Percentiles rank a stretch among this genome's conserved stretches.
Evolutionary conservation across 2,329 filamentous ascomycete genomes (phyloP).

Genomic region (Colletotrichum euphorbiae): DNA sequence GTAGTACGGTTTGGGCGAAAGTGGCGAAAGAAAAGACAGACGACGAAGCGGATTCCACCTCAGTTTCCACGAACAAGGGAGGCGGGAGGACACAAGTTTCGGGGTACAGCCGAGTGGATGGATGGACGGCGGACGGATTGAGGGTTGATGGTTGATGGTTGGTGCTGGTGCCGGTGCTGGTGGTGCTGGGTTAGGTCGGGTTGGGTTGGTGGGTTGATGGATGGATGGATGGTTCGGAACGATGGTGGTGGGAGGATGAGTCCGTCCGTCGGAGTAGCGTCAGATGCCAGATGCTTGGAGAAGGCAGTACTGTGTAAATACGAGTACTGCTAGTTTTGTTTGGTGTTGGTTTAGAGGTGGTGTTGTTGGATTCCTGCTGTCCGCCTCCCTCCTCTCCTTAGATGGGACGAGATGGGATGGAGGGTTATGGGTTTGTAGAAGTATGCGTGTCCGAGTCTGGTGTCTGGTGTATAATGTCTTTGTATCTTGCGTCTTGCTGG

Average conservation of each 20-base stretch:
- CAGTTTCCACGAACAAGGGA: slow-evolving; percentile 23
- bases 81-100: slow-evolving; percentile 16
- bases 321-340: not conserved
- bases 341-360: slow-evolving; percentile 2
- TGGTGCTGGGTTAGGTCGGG: not conserved
- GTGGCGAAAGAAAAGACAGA: slow-evolving; percentile 30
- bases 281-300: not conserved
- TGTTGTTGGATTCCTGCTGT: not conserved
- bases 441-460: not conserved
- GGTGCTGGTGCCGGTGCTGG: not conserved
- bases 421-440: not conserved
- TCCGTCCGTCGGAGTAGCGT: slow-evolving; percentile 19
- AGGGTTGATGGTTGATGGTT: not conserved
- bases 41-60: no score
- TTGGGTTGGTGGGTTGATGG: slow-evolving; percentile 12
- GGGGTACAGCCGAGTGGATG: slow-evolving; percentile 29
- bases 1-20: slow-evolving; percentile 32
- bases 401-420: not conserved
- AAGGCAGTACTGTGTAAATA: no score
- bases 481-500: not conserved
- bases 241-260: slow-evolving; percentile 14
- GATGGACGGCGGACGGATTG: not conserved
- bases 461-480: not conserved
- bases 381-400: not conserved
- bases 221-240: not conserved